These are phyloP conservation scores for Suhomyces xylopsoci DNA, from an alignment of 805 yeast genomes.

Conservation along the genomic window DNA sequence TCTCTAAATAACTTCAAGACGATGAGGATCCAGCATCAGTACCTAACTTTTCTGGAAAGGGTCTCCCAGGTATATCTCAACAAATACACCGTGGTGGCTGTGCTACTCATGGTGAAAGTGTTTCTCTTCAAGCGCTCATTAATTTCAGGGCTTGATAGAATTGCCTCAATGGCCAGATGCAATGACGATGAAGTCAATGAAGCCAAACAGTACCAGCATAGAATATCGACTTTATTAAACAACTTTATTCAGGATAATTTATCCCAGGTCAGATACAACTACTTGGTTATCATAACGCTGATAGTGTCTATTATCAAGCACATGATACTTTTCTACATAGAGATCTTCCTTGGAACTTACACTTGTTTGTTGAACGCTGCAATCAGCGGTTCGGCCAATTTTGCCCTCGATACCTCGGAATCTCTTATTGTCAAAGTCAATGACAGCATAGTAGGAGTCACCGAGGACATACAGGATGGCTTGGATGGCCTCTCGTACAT, in stretches of 20 bases:
- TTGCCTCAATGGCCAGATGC: conserved; percentile 35
- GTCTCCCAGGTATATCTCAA: conserved; percentile 68
- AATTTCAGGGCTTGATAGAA: conserved; percentile 33
- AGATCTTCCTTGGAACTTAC: conserved; percentile 80
- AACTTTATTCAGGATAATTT: conserved; percentile 46
- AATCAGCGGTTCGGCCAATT: conserved; percentile 65
- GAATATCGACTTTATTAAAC: conserved; percentile 55
- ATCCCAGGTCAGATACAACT: conserved; percentile 46
- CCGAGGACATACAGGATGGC: conserved; percentile 64
- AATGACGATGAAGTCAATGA: conserved; percentile 19
- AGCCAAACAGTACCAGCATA: conserved; percentile 52
- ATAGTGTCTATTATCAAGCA: conserved; percentile 56
- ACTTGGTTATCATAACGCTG: conserved; percentile 42
- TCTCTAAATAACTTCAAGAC: background rate
- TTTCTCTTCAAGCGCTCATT: conserved; percentile 53
- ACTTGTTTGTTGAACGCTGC: conserved; percentile 77
- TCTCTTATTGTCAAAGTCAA: conserved; percentile 58
- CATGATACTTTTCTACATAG: conserved; percentile 61
- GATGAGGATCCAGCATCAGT: conserved; percentile 15
- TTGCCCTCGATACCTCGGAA: conserved; percentile 73
- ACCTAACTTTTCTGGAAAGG: conserved; percentile 49
- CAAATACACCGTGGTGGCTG: conserved; percentile 53
- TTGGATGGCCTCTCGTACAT: conserved; percentile 56
- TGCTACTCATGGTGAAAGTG: conserved; percentile 59
- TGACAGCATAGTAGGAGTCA: conserved; percentile 49